A percentile compares a stretch with the other conserved stretches of the same genome.
Evolutionary conservation across 371 early-diverging fungal species (phyloP).

Genomic region (Lichtheimia corymbifera): DNA sequence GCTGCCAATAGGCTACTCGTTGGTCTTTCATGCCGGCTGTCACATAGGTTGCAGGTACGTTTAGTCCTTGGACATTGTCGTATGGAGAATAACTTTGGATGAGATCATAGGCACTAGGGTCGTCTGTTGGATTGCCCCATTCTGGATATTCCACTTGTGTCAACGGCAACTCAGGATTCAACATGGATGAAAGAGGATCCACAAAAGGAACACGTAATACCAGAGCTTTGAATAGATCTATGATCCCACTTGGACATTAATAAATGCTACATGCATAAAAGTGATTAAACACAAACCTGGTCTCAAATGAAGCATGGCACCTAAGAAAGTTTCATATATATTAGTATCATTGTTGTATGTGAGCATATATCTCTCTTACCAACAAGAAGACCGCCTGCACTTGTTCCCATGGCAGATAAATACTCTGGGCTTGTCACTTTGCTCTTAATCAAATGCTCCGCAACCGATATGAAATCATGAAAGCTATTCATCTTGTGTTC

Average conservation of each 20-base stretch:
- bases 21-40: slow-evolving; percentile 78
- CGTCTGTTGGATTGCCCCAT: slow-evolving; percentile 82
- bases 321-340: slow-evolving; percentile 19
- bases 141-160: slow-evolving; percentile 80
- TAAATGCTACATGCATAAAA: too few relatives aligned
- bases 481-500: slow-evolving; percentile 72
- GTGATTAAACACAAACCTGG: slow-evolving; percentile 39
- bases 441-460: slow-evolving; percentile 58
- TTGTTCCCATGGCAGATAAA: slow-evolving; percentile 69
- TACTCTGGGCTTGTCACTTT: slow-evolving; percentile 52
- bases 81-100: slow-evolving; percentile 78
- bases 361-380: slow-evolving; percentile 26
- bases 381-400: slow-evolving; percentile 80
- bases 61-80: slow-evolving; percentile 59
- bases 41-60: slow-evolving; percentile 66
- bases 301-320: slow-evolving; percentile 68
- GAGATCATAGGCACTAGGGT: slow-evolving; percentile 51
- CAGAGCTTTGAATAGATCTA: slow-evolving; percentile 75
- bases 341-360: background rate
- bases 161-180: slow-evolving; percentile 72
- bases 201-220: slow-evolving; percentile 86
- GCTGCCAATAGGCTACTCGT: slow-evolving; percentile 78
- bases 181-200: slow-evolving; percentile 83
- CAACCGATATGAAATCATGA: slow-evolving; percentile 69
- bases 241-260: background rate